Base-by-base conservation (phyloP, 306 rosid species). In the Acmispon strigosus region DNA sequence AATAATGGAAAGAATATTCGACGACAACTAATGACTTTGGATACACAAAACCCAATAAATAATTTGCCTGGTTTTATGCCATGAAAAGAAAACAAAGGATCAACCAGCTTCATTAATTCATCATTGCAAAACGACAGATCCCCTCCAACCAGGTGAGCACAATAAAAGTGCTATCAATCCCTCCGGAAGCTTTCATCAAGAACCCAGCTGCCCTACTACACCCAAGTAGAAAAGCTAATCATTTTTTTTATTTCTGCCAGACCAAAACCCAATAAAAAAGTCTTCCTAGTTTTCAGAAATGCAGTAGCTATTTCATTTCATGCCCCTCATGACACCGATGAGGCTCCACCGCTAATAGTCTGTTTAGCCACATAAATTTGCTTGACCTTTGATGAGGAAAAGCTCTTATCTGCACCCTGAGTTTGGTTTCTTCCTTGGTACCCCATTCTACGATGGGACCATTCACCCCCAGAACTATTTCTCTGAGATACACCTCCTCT, bases 361-460 rank as follows among this genome's bases (percentile, higher is more conserved):
- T 89, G 98, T 71, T 90, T 93, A 48, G 97, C 97, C 77, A 90
- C 98, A 63, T 93, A 93, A 42, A 93, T 84, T 77, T 93, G 98
- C 80, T 93, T 93, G 78, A 83, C 80, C 78, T 93, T 93, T 1
- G 90, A 67, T 2, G 96, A 76, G 37, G 90, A 70, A 18, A 80
- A 90, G 79, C 62, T 84, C 81, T 87, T 87, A 20, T 90, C 97
- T 4, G 87, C 76, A 14, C 90, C 94, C 63, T 43, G 0, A 55
- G 90, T 73, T 71, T 84, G 97, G 76, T 80, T 93, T 78, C 97
- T 87, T 81, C 94, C 97, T 39, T 87, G 91, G 85, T 80, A 88
- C 3, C 90, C 85, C 71, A 69, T 78, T 78, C 96, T 86, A 37
- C 97, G 87, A 52, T 87, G 92, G 62, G 90, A 60, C 97, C 92